phyloP scores from a whole-genome alignment of 2,329 filamentous ascomycete genomes.

The Chaetomiaceae sp. region DNA sequence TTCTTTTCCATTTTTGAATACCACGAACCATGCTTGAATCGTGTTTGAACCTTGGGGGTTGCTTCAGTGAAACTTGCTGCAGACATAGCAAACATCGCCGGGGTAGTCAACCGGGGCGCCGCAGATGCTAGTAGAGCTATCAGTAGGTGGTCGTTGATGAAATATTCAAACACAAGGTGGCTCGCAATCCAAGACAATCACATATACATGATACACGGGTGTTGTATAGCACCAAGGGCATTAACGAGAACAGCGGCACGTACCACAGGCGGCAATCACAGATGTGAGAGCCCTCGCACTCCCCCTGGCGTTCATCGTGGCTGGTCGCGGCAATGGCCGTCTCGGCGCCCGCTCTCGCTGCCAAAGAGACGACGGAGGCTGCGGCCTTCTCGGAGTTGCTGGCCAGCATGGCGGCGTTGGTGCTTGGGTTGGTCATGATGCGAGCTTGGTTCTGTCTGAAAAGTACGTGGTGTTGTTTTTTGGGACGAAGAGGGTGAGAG shows the following conservation, averaged over 20 bases:
- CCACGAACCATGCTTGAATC: not conserved
- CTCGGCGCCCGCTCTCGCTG: not conserved
- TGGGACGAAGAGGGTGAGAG: not conserved
- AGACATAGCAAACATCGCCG: slow-evolving; percentile 18
- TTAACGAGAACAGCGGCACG: not conserved
- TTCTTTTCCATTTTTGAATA: not conserved
- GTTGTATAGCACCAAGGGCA: not conserved
- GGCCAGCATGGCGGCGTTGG: not conserved
- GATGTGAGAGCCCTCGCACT: slow-evolving; percentile 2
- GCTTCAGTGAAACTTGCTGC: slow-evolving; percentile 7
- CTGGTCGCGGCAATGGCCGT: not conserved
- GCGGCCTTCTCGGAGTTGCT: not conserved
- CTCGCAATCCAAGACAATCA: no score
- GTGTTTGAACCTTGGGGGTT: not conserved
- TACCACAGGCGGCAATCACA: slow-evolving; percentile 19
- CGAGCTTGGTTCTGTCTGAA: not conserved
- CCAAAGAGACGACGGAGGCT: not conserved
- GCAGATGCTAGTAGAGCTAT: slow-evolving; percentile 7
- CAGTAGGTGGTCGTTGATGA: not conserved
- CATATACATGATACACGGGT: no score
- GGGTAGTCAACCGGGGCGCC: slow-evolving; percentile 15
- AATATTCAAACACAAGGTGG: no score
- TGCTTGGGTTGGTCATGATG: not conserved
- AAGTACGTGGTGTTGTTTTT: not conserved
- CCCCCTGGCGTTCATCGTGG: not conserved